These are phyloP conservation scores for Xylariaceae sp. DNA, from an alignment of 2,329 filamentous ascomycete species.

Conservation along the genomic window DNA sequence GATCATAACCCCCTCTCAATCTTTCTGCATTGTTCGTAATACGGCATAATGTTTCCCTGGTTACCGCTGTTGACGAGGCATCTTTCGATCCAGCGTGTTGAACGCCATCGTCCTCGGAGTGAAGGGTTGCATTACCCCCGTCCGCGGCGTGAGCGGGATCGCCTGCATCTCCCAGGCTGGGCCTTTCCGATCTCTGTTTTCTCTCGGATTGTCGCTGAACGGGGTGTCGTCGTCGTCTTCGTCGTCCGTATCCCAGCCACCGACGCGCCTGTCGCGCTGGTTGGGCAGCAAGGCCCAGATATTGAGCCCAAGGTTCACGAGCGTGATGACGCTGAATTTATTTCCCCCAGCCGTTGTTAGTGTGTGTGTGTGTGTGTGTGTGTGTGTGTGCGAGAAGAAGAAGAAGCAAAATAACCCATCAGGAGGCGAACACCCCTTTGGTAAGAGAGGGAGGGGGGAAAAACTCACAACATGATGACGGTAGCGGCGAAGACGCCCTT, in stretches of 20 bases:
- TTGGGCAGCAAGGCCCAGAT: constrained; percentile 55
- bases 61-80: constrained; percentile 35
- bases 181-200: constrained; percentile 34
- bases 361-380: too few relatives aligned
- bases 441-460: background rate
- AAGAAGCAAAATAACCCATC: too few relatives aligned
- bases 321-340: constrained; percentile 49
- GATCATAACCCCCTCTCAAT: background rate
- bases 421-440: too few relatives aligned
- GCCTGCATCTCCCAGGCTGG: constrained; percentile 55
- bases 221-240: constrained; percentile 31
- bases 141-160: constrained; percentile 36
- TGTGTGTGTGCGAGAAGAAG: constrained; percentile 6
- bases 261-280: constrained; percentile 42
- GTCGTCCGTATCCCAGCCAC: constrained; percentile 35
- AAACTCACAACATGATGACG: constrained; percentile 60
- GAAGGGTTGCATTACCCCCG: constrained; percentile 39
- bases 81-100: constrained; percentile 53
- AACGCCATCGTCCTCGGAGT: constrained; percentile 66
- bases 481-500: constrained; percentile 62
- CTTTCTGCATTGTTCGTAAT: too few relatives aligned
- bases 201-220: constrained; percentile 10
- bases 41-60: too few relatives aligned
- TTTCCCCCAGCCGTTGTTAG: too few relatives aligned
- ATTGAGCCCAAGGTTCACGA: constrained; percentile 53